These are phyloP conservation scores for Cordyceps cicadae DNA, from an alignment of 2,329 filamentous ascomycete species.

Conservation along the genomic window DNA sequence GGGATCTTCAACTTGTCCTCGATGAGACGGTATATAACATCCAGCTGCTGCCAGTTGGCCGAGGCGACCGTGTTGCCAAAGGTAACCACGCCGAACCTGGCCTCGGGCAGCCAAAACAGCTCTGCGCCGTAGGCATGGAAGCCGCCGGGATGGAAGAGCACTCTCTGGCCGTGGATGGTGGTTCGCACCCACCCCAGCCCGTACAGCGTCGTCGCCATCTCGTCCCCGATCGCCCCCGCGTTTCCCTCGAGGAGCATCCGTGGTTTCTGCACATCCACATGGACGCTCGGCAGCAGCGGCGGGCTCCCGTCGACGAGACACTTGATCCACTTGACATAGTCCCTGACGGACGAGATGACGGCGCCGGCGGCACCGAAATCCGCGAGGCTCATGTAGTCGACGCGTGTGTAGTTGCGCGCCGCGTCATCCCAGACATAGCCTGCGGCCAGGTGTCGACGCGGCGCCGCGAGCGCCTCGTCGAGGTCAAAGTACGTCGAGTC, in stretches of 20 bases:
- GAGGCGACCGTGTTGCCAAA: slow-evolving; percentile 31
- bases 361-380: slow-evolving; percentile 27
- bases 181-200: slow-evolving; percentile 14
- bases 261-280: background rate
- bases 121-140: slow-evolving; percentile 12
- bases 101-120: slow-evolving; percentile 16
- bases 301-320: slow-evolving; percentile 27
- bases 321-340: slow-evolving; percentile 39
- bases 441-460: background rate
- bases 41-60: slow-evolving; percentile 20
- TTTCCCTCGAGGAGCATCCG: background rate
- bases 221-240: background rate
- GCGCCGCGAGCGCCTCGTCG: background rate
- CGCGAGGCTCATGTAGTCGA: slow-evolving; percentile 16
- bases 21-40: slow-evolving; percentile 13
- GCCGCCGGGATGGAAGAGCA: slow-evolving; percentile 14
- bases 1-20: slow-evolving; percentile 14
- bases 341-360: slow-evolving; percentile 32
- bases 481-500: slow-evolving; percentile 14
- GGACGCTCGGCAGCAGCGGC: background rate
- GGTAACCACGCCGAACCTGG: slow-evolving; percentile 14
- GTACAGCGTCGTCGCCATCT: slow-evolving; percentile 6
- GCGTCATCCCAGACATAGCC: slow-evolving; percentile 1
- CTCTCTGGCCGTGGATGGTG: slow-evolving; percentile 13
- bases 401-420: slow-evolving; percentile 14